These are phyloP conservation scores for Aspergillus hancockii DNA, from an alignment of 495 filamentous ascomycete genomes.

Conservation along the genomic window DNA sequence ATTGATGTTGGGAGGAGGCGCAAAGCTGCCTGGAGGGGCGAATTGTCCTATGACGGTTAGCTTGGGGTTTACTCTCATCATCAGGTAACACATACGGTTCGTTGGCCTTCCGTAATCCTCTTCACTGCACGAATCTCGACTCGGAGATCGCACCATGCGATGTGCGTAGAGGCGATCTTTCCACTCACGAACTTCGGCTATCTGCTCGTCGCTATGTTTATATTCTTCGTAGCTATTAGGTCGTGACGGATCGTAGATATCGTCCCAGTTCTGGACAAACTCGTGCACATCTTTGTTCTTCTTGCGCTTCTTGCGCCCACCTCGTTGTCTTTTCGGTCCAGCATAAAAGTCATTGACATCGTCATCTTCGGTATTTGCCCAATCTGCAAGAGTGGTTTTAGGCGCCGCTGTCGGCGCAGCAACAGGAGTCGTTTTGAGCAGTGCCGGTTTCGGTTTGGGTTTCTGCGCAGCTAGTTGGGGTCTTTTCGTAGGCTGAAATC, in stretches of 20 bases:
- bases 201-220: slow-evolving; percentile 79
- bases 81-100: slow-evolving; percentile 47
- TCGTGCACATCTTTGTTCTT: slow-evolving; percentile 66
- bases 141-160: slow-evolving; percentile 52
- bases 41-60: slow-evolving; percentile 57
- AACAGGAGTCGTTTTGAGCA: slow-evolving; percentile 42
- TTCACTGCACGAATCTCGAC: slow-evolving; percentile 59
- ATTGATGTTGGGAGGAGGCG: slow-evolving; percentile 63
- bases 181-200: slow-evolving; percentile 81
- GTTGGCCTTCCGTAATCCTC: slow-evolving; percentile 51
- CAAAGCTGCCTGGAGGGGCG: slow-evolving; percentile 72
- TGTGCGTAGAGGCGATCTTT: slow-evolving; percentile 82
- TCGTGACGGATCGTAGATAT: slow-evolving; percentile 82
- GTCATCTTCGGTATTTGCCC: slow-evolving; percentile 77
- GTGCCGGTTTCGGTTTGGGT: slow-evolving; percentile 59
- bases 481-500: slow-evolving; percentile 83
- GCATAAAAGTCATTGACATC: slow-evolving; percentile 65
- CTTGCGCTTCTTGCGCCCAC: slow-evolving; percentile 85
- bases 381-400: slow-evolving; percentile 80
- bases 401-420: slow-evolving; percentile 26
- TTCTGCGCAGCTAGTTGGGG: slow-evolving; percentile 72
- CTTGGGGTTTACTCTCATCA: background rate
- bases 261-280: slow-evolving; percentile 81
- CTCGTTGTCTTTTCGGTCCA: slow-evolving; percentile 68
- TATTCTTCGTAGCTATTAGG: slow-evolving; percentile 90